Conservation (phyloP, 2,329 filamentous ascomycete genomes). For the Fusarium fujikuroi region DNA sequence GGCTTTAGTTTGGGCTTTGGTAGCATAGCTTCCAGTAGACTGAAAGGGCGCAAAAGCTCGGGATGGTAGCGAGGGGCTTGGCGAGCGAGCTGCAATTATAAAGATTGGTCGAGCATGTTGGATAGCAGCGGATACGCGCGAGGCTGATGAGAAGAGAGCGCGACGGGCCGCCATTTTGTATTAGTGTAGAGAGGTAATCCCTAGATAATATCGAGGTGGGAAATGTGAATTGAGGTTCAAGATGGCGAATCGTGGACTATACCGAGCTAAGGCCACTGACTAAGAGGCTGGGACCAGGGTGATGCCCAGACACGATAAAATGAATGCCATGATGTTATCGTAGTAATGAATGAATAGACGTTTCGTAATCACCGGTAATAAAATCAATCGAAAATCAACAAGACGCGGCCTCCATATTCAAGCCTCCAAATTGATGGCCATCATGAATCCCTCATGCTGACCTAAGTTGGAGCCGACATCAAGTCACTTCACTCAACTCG, state of each 20-base stretch:
- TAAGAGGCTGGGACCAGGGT: conserved; percentile 21
- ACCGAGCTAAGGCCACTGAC: conserved; percentile 8
- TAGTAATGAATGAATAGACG: not conserved
- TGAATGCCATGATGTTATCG: not conserved
- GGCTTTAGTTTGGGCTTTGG: not conserved
- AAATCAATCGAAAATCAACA: not conserved
- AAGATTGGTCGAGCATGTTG: conserved; percentile 15
- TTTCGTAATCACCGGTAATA: not conserved
- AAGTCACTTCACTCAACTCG: not conserved
- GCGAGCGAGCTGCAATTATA: conserved; percentile 6
- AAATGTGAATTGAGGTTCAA: conserved; percentile 11
- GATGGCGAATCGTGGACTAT: conserved; percentile 3
- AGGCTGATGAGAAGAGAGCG: conserved; percentile 23
- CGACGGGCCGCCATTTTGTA: conserved; percentile 36
- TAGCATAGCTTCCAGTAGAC: conserved; percentile 19
- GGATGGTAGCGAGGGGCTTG: not conserved
- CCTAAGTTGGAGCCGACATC: not conserved
- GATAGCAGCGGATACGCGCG: conserved; percentile 27
- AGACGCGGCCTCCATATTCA: not conserved
- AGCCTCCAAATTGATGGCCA: not conserved
- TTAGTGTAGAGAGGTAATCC: not conserved
- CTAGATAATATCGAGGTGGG: not conserved
- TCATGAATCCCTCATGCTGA: conserved; percentile 9
- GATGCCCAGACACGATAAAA: conserved; percentile 11
- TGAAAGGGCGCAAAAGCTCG: conserved; percentile 12